Conservation (phyloP, 2,329 filamentous ascomycete species). For the Fusarium sp. region DNA sequence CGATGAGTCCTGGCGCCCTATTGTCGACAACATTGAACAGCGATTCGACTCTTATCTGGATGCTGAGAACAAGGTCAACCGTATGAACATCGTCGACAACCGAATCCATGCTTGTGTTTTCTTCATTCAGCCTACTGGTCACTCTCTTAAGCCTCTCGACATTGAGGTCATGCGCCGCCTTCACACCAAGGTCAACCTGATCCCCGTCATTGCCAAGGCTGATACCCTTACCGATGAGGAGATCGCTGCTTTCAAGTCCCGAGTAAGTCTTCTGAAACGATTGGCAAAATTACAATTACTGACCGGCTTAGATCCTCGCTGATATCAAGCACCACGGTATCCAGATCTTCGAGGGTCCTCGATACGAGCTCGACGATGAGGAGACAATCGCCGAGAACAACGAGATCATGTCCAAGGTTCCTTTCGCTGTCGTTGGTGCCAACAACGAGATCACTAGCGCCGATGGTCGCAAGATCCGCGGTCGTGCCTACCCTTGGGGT, state of each 20-base stretch:
- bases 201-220: slow-evolving; percentile 98
- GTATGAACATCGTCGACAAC: slow-evolving; percentile 99
- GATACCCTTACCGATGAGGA: slow-evolving; percentile 98
- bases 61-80: slow-evolving; percentile 99
- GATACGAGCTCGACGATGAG: slow-evolving; percentile 98
- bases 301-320: slow-evolving; percentile 79
- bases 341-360: slow-evolving; percentile 98
- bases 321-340: slow-evolving; percentile 98
- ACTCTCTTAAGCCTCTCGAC: slow-evolving; percentile 97
- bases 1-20: slow-evolving; percentile 98
- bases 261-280: slow-evolving; percentile 73
- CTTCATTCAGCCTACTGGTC: slow-evolving; percentile 99
- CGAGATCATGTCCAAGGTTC: slow-evolving; percentile 99
- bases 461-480: slow-evolving; percentile 95
- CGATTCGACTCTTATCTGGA: slow-evolving; percentile 98
- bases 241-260: slow-evolving; percentile 92
- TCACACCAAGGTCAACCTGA: slow-evolving; percentile 99
- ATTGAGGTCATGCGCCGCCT: slow-evolving; percentile 99
- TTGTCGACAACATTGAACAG: slow-evolving; percentile 99
- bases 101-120: slow-evolving; percentile 98
- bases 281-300: slow-evolving; percentile 3
- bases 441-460: slow-evolving; percentile 92
- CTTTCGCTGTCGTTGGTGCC: slow-evolving; percentile 96
- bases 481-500: slow-evolving; percentile 97
- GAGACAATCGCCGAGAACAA: slow-evolving; percentile 99